Evolutionary conservation across 2,329 filamentous ascomycete genomes (phyloP), one percentile per base, ranked within the genome.

Genomic region (Torrubiella hemipterigena): DNA sequence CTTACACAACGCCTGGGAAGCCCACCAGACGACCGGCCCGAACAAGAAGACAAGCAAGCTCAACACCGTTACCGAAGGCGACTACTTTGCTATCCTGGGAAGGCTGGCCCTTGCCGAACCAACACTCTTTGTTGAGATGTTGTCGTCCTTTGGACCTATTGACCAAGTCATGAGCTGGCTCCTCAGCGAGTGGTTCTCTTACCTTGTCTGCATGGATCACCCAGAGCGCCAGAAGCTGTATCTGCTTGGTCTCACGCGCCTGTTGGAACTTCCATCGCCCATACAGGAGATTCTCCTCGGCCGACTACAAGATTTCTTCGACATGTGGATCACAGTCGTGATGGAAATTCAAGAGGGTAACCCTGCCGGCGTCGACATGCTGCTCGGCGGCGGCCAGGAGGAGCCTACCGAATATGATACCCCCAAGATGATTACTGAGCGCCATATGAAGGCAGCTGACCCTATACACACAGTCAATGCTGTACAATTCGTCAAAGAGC

Each of bases 11-110:
- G 70, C 77, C 3, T 77, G 74, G 67, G 71, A 81, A 46, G 77
- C 83, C 3, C 78, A 82, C 44, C 78, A 93, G 50, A 84, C 81
- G 0, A 82, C 81, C 0, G 89, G 91, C 0, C 87, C 89, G 0
- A 81, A 83, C 46, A 69, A 70, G 17, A 81, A 70, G 42, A 65
- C 73, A 14, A 70, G 77, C 24, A 71, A 73, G 18, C 70, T 95
- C 20, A 79, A 80, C 43, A 74, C 77, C 10, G 68, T 86, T 9
- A 77, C 82, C 1, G 77, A 94, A 48, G 81, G 81, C 0, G 83
- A 94, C 49, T 94, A 93, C 51, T 81, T 93, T 47, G 72, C 75
- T 5, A 75, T 96, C 3, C 65, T 98, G 3, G 78, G 84, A 3
- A 79, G 87, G 2, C 68, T 96, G 12, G 73, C 78, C 0, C 59